Percentiles rank a stretch among this genome's conserved stretches.
Evolutionary conservation across 352 stramenopile species (phyloP).

Genomic region (Phytopythium litorale): DNA sequence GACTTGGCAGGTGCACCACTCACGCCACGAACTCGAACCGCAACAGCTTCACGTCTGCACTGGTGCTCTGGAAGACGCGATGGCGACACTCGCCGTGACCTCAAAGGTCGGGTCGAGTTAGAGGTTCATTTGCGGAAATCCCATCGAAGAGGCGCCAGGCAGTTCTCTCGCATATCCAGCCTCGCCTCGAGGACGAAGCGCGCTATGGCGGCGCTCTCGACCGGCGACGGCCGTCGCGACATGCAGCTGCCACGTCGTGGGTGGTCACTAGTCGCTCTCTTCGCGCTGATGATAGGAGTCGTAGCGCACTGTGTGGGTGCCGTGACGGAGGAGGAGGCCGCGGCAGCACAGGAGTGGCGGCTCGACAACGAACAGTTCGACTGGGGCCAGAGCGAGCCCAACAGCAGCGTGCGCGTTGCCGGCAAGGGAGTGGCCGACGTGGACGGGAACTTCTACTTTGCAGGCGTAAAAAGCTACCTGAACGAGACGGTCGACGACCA

Average conservation of each 20-base stretch:
- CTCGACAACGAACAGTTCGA: slow-evolving; percentile 36
- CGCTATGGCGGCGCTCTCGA: neutral
- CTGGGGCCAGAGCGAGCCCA: slow-evolving; percentile 40
- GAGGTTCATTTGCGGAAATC: neutral
- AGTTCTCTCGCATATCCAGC: neutral
- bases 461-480: slow-evolving; percentile 38
- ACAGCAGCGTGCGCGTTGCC: slow-evolving; percentile 31
- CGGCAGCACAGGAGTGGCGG: slow-evolving; percentile 41
- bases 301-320: neutral
- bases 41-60: no score
- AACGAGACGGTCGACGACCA: slow-evolving; percentile 21
- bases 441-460: slow-evolving; percentile 55
- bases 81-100: no score
- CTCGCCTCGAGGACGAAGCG: neutral
- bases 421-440: slow-evolving; percentile 33
- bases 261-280: neutral
- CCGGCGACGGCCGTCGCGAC: neutral
- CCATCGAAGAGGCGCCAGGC: neutral
- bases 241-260: neutral
- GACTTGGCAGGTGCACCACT: no score
- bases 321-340: slow-evolving; percentile 9
- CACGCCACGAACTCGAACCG: no score
- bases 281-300: neutral
- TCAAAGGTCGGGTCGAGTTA: no score
- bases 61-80: no score